Evolutionary conservation across 2,329 filamentous ascomycete genomes (phyloP).

Genomic region (Aspergillus jensenii): DNA sequence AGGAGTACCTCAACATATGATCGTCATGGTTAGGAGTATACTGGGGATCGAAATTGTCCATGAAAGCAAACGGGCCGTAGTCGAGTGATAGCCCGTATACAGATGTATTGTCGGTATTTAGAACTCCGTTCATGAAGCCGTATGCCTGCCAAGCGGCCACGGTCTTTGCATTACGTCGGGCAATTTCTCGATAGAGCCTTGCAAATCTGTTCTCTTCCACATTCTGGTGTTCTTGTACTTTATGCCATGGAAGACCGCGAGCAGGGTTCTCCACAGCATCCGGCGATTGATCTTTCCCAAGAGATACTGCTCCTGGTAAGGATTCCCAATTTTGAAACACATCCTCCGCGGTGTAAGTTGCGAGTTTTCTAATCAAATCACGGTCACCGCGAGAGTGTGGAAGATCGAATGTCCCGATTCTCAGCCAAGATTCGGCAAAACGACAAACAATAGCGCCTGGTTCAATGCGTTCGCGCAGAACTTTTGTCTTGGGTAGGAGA

Average conservation of each 20-base stretch:
- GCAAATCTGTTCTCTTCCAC: conserved; percentile 82
- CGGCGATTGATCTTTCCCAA: conserved; percentile 41
- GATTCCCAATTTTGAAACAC: conserved; percentile 85
- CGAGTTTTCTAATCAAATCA: conserved; percentile 68
- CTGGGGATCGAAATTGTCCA: conserved; percentile 91
- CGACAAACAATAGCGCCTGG: conserved; percentile 89
- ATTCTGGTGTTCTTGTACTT: conserved; percentile 66
- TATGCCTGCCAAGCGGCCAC: conserved; percentile 97
- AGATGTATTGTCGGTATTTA: conserved; percentile 98
- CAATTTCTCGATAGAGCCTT: conserved; percentile 83
- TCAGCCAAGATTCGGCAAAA: conserved; percentile 87
- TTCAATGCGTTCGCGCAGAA: conserved; percentile 76
- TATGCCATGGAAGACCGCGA: conserved; percentile 56
- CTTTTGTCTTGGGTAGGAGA: conserved; percentile 68
- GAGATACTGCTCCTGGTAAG: conserved; percentile 61
- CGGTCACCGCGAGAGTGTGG: conserved; percentile 78
- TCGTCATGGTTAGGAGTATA: conserved; percentile 99
- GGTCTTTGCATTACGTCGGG: conserved; percentile 78
- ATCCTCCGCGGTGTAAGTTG: conserved; percentile 82
- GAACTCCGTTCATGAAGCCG: conserved; percentile 97
- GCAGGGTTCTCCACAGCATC: conserved; percentile 45
- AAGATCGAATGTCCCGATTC: conserved; percentile 96
- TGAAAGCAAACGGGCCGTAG: conserved; percentile 95
- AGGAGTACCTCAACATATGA: conserved; percentile 79
- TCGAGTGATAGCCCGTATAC: conserved; percentile 86